A percentile compares a stretch with the other conserved stretches of the same genome.
phyloP scores from a whole-genome alignment of 1,284 basidiomycete genomes.

The Apiotrichum domesticum region DNA sequence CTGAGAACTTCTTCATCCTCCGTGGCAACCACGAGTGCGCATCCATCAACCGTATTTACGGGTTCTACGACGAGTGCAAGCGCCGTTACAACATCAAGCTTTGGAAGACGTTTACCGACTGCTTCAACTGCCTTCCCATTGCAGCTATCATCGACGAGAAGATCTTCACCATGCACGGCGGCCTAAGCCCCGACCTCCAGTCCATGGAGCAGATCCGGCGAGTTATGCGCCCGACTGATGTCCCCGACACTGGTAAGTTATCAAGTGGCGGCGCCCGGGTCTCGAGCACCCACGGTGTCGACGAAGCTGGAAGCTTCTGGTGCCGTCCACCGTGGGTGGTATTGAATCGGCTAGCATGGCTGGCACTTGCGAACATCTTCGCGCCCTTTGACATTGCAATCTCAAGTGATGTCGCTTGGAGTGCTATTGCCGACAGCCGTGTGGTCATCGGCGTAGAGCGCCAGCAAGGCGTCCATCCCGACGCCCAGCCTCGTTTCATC shows the following conservation, averaged over 20 bases:
- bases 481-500: no score
- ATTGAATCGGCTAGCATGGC: no score
- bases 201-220: constrained; percentile 99
- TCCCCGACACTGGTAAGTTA: constrained; percentile 86
- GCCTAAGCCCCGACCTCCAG: constrained; percentile 83
- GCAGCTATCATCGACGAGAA: constrained; percentile 60
- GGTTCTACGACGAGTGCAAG: constrained; percentile 61
- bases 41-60: constrained; percentile 57
- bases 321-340: no score
- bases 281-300: no score
- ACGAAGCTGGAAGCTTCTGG: no score
- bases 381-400: no score
- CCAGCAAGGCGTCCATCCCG: no score
- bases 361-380: no score
- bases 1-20: constrained; percentile 60
- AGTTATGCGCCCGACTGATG: constrained; percentile 98
- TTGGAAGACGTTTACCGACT: constrained; percentile 62
- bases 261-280: no score
- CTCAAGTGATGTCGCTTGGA: no score
- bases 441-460: no score
- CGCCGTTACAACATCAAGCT: constrained; percentile 61
- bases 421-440: no score
- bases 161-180: constrained; percentile 55
- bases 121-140: constrained; percentile 61
- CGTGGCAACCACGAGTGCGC: constrained; percentile 60